Evolutionary conservation across 805 yeast species (phyloP), one percentile per base, ranked within the genome.

Genomic region (Starmerella lactis-condensi): DNA sequence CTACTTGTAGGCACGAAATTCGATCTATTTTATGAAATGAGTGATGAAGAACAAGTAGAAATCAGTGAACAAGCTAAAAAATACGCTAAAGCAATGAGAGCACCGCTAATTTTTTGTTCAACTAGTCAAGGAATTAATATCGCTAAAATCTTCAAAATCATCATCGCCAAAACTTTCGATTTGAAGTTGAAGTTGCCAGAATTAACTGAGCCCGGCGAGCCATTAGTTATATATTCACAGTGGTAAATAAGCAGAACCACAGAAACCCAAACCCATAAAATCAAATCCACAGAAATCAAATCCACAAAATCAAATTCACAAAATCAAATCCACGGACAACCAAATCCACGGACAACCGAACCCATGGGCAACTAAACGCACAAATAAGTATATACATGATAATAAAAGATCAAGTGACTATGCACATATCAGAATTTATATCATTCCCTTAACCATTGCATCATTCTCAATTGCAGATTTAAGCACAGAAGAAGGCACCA

Each of bases 1-100:
- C 68, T 85, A 36, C 60, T 85, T 28, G 75, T 85, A 2, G 98
- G 98, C 3, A 85, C 98, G 1, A 85, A 85, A 50, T 85, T 77
- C 53, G 98, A 85, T 50, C 57, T 72, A 39, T 83, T 85, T 52
- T 71, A 78, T 18, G 82, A 76, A 41, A 56, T 79, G 52, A 68
- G 83, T 28, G 68, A 65, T 22, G 75, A 69, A 34, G 91, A 83
- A 45, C 95, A 85, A 50, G 66, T 69, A 33, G 89, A 78, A 46
- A 67, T 85, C 31, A 78, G 93, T 5, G 68, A 65, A 37, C 79
- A 74, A 49, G 83, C 93, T 11, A 69, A 75, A 53, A 68, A 72
- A 48, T 83, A 75, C 51, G 93, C 95, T 10, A 65, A 61, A 44
- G 92, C 89, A 18, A 82, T 85, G 93, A 73, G 72, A 45, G 76